Percentiles rank a stretch among this genome's conserved stretches.
These are phyloP conservation scores for Calonectria honghensis DNA, from an alignment of 2,329 filamentous ascomycete genomes.

Conservation along the genomic window DNA sequence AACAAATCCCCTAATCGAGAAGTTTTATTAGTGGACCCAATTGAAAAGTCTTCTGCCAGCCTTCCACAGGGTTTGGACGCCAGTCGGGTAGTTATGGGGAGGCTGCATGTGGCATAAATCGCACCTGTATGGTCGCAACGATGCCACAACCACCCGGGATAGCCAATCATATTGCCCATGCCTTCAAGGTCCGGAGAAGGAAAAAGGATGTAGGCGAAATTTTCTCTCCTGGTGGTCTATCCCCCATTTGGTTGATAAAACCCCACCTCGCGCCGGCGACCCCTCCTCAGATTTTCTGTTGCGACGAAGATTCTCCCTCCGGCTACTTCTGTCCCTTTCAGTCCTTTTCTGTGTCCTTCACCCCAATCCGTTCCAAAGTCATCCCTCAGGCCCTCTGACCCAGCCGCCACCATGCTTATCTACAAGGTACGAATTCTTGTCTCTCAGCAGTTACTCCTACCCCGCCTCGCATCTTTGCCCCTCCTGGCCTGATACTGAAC, in stretches of 20 bases:
- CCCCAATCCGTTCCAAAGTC: constrained; percentile 48
- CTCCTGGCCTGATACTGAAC: constrained; percentile 53
- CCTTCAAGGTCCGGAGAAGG: constrained; percentile 31
- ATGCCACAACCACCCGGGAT: constrained; percentile 1
- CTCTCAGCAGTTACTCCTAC: constrained; percentile 11
- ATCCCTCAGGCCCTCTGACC: constrained; percentile 46
- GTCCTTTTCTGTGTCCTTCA: constrained; percentile 40
- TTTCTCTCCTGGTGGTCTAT: constrained; percentile 33
- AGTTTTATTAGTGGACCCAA: constrained; percentile 16
- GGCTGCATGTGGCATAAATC: constrained; percentile 3
- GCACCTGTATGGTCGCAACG: constrained; percentile 25
- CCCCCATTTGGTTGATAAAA: constrained; percentile 36
- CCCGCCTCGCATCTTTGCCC: constrained; percentile 46
- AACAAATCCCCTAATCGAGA: constrained; percentile 8
- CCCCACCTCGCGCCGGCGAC: constrained; percentile 54
- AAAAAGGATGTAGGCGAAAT: constrained; percentile 41
- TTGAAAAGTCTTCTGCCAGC: constrained; percentile 14
- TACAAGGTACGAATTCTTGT: constrained; percentile 73
- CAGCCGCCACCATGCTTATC: constrained; percentile 81
- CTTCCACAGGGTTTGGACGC: constrained; percentile 1
- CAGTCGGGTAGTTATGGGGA: constrained; percentile 25
- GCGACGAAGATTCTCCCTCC: constrained; percentile 49
- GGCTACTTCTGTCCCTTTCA: constrained; percentile 48
- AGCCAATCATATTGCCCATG: constrained; percentile 20
- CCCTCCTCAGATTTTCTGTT: constrained; percentile 54